Percentiles rank a stretch among this genome's conserved stretches.
These are phyloP conservation scores for Pythium phragmitis DNA, from an alignment of 352 stramenopile genomes.

Conservation along the genomic window DNA sequence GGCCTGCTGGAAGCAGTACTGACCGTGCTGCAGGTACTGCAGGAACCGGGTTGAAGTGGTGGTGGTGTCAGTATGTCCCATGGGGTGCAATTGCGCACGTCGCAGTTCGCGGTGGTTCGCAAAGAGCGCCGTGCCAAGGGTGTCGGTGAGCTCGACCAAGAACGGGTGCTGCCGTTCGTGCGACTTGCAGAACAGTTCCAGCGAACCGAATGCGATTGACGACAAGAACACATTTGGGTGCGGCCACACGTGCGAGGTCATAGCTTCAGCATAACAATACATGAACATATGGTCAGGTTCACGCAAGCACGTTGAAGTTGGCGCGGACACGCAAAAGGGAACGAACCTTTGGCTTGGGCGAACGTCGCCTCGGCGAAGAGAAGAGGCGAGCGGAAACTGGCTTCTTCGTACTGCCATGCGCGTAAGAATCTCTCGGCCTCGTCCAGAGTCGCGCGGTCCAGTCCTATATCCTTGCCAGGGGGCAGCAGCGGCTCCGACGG, in stretches of 20 bases:
- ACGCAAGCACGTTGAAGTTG: slow-evolving; percentile 7
- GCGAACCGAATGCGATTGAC: slow-evolving; percentile 44
- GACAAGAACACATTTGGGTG: slow-evolving; percentile 56
- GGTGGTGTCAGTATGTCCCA: not conserved
- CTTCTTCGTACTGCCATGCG: slow-evolving; percentile 48
- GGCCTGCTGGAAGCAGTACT: slow-evolving; percentile 25
- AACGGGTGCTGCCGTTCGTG: slow-evolving; percentile 54
- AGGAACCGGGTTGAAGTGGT: slow-evolving; percentile 28
- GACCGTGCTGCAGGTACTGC: slow-evolving; percentile 47
- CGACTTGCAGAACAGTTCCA: slow-evolving; percentile 45
- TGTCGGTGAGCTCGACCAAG: slow-evolving; percentile 21
- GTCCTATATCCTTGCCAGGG: not conserved
- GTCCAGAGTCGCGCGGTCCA: slow-evolving; percentile 11
- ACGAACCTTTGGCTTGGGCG: slow-evolving; percentile 52
- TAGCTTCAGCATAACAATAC: slow-evolving; percentile 6
- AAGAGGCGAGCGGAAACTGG: slow-evolving; percentile 50
- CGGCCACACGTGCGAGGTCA: slow-evolving; percentile 31
- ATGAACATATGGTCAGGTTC: slow-evolving; percentile 11
- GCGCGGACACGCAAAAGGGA: not conserved
- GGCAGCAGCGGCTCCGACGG: not conserved
- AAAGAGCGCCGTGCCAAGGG: slow-evolving; percentile 11
- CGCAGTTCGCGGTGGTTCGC: slow-evolving; percentile 16
- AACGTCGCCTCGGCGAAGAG: slow-evolving; percentile 66
- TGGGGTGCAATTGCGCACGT: not conserved
- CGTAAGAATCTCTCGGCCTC: slow-evolving; percentile 53